phyloP scores from a whole-genome alignment of 2,329 filamentous ascomycete species.

The Sclerotinia borealis region DNA sequence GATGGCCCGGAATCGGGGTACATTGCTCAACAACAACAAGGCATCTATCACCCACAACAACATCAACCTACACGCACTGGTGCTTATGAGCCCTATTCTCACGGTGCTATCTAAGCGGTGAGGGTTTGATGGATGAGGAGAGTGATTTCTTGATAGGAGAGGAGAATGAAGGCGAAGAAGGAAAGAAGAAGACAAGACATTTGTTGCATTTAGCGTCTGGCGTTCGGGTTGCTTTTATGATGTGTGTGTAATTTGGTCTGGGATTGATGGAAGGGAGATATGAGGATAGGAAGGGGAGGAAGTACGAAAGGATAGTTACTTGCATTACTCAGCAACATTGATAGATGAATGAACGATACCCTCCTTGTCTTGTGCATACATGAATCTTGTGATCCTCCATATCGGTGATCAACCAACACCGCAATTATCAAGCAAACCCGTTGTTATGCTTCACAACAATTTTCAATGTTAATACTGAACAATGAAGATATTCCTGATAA shows the following conservation, averaged over 20 bases:
- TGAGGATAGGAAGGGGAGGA: background rate
- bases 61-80: slow-evolving; percentile 35
- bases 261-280: background rate
- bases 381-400: no score
- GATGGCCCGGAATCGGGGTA: slow-evolving; percentile 33
- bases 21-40: slow-evolving; percentile 33
- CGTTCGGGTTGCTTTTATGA: slow-evolving; percentile 4
- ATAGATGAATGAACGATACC: slow-evolving; percentile 6
- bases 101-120: slow-evolving; percentile 41
- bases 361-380: background rate
- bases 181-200: background rate
- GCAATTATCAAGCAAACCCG: no score
- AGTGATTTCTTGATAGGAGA: background rate
- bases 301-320: background rate
- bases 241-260: slow-evolving; percentile 1
- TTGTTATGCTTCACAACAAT: no score
- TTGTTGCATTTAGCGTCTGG: slow-evolving; percentile 14
- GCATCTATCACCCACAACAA: slow-evolving; percentile 37
- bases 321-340: background rate
- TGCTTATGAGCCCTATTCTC: slow-evolving; percentile 60
- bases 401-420: no score
- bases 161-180: background rate
- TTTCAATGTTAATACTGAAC: no score
- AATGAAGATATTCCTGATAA: no score
- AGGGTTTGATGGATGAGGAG: background rate